Conservation (phyloP, 306 rosid species). For the Casuarina equisetifolia region DNA sequence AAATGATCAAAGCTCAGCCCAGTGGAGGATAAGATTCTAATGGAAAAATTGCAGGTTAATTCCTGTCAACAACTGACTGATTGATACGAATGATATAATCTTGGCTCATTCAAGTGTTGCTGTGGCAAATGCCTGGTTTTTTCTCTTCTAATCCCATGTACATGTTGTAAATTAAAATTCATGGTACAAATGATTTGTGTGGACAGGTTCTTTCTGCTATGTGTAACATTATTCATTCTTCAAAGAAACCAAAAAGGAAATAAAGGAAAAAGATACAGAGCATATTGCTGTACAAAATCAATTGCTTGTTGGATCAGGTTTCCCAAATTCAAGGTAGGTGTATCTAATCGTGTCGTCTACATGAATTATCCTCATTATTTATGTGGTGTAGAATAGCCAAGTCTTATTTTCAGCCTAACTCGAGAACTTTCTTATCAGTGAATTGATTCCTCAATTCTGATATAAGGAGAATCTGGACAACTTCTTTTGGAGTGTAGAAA, state of each 20-base stretch:
- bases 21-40: conserved; percentile 33
- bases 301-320: conserved; percentile 6
- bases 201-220: conserved; percentile 55
- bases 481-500: too few relatives aligned
- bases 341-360: background rate
- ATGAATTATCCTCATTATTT: background rate
- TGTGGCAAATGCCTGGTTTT: conserved; percentile 44
- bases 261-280: conserved; percentile 28
- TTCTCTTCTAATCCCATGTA: conserved; percentile 60
- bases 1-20: conserved; percentile 35
- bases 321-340: background rate
- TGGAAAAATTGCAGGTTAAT: conserved; percentile 49
- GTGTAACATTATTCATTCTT: conserved; percentile 62
- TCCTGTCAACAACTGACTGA: conserved; percentile 58
- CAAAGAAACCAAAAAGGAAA: conserved; percentile 33
- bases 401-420: too few relatives aligned
- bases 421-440: too few relatives aligned
- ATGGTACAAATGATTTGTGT: conserved; percentile 54
- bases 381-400: background rate
- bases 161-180: conserved; percentile 75
- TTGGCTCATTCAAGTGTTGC: conserved; percentile 40
- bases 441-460: too few relatives aligned
- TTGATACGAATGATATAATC: conserved; percentile 54
- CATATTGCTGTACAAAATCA: conserved; percentile 18
- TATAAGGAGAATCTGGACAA: too few relatives aligned